phyloP scores from a whole-genome alignment of 257 asterid genomes.

The Plantago elongata region DNA sequence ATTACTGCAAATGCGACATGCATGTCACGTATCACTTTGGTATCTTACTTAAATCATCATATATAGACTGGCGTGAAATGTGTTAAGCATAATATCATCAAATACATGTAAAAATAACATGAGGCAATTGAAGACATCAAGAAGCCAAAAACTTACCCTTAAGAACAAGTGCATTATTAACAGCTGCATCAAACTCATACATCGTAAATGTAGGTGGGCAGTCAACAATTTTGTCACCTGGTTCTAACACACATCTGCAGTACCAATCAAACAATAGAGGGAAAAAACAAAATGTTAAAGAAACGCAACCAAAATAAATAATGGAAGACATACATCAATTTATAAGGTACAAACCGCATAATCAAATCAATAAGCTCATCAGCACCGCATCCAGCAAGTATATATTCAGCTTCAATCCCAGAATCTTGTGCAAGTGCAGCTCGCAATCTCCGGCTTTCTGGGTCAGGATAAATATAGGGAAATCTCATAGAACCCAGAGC shows the following conservation, averaged over 20 bases:
- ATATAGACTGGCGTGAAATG: neutral
- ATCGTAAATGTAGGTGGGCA: slow-evolving; percentile 97
- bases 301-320: neutral
- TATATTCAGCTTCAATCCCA: slow-evolving; percentile 85
- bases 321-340: slow-evolving; percentile 10
- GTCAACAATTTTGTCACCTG: slow-evolving; percentile 91
- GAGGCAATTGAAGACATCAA: slow-evolving; percentile 1
- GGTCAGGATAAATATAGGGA: slow-evolving; percentile 96
- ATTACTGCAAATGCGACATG: slow-evolving; percentile 5
- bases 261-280: slow-evolving; percentile 17
- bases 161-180: slow-evolving; percentile 81
- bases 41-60: neutral
- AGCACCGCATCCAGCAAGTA: slow-evolving; percentile 95
- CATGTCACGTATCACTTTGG: slow-evolving; percentile 5
- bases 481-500: slow-evolving; percentile 83
- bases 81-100: neutral
- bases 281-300: slow-evolving; percentile 2
- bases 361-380: slow-evolving; percentile 95
- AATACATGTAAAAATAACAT: slow-evolving; percentile 5
- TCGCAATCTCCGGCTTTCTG: slow-evolving; percentile 87
- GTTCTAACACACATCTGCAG: slow-evolving; percentile 85
- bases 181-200: slow-evolving; percentile 99
- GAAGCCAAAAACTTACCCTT: slow-evolving; percentile 48
- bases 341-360: slow-evolving; percentile 58
- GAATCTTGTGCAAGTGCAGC: slow-evolving; percentile 95